Evolutionary conservation across 75 land plant species (phyloP), one percentile per base, ranked within the genome.

Genomic region (Pinus albicaulis): DNA sequence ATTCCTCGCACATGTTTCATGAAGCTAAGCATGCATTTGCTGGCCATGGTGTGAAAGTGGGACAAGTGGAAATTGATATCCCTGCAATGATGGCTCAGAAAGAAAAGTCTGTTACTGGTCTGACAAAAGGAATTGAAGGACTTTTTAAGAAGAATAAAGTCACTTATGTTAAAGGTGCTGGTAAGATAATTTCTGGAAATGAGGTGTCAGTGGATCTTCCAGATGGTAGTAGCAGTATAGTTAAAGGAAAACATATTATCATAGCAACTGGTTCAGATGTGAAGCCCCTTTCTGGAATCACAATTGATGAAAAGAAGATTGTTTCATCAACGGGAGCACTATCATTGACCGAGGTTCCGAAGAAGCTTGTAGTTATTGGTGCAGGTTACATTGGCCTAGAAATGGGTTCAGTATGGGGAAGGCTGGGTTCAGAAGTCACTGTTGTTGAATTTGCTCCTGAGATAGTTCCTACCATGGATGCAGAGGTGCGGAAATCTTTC

Each of bases 241-340:
- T 96, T 56, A 92, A 90, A 76, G 99, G 91, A 13, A 96, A 96
- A 74, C 82, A 90, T 77, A 90, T 96, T 44, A 92, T 94, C 25
- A 92, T 96, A 72, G 99, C 99, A n/a, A 96, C 99, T 61, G 99
- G 99, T 52, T 96, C 99, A 80, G 94, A 90, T 73, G 92, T 96
- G 61, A 93, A 92, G 82, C 57, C 84, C 36, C 87, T 95, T 28
- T 96, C 98, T 63, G 98, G 98, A 55, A 85, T 95, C 38, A 86
- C 89, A 3, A 96, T 96, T 73, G 99, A 96, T 77, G 99, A 96
- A 78, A 84, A 93, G 78, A 93, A 85, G 78, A 90, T 96, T 72
- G 99, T 96, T 55, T 96, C 99, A 55, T 96, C 99, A 15, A 96
- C 99, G 59, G 99, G 99, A 72, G 99, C 97, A 53, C 82, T 96